Evolutionary conservation across 257 asterid species (phyloP).

Genomic region (Nicotiana knightiana): DNA sequence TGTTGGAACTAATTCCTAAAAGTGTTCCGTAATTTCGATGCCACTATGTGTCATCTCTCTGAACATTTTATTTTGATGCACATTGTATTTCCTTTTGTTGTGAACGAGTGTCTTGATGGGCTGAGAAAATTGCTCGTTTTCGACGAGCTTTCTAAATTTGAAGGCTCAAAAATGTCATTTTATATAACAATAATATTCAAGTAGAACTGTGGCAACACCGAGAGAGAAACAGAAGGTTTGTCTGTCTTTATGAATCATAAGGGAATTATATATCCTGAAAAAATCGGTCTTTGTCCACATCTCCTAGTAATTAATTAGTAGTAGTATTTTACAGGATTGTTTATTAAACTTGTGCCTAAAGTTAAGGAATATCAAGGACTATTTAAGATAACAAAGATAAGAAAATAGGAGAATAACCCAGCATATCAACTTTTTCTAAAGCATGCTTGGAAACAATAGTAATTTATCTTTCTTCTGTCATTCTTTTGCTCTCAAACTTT

Average conservation of each 20-base stretch:
- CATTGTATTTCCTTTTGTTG: background rate
- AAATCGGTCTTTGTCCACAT: background rate
- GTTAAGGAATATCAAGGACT: background rate
- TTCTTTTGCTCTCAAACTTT: background rate
- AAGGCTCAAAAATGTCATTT: background rate
- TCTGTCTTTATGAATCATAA: constrained; percentile 7
- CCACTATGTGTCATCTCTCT: background rate
- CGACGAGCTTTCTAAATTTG: background rate
- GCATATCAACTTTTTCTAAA: background rate
- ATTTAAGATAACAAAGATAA: background rate
- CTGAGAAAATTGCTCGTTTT: background rate
- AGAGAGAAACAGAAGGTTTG: constrained; percentile 1
- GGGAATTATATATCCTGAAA: background rate
- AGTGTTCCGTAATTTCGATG: background rate
- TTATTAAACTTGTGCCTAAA: constrained; percentile 9
- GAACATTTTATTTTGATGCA: too few species aligned
- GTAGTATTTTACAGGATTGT: background rate
- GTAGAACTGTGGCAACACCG: background rate
- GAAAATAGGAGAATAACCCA: background rate
- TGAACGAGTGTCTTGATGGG: background rate
- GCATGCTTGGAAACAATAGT: constrained; percentile 6
- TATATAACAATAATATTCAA: background rate
- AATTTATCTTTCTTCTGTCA: background rate
- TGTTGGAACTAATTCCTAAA: background rate
- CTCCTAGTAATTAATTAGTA: background rate